phyloP scores from a whole-genome alignment of 2,329 filamentous ascomycete genomes.

The Sclerotiophoma versabilis region DNA sequence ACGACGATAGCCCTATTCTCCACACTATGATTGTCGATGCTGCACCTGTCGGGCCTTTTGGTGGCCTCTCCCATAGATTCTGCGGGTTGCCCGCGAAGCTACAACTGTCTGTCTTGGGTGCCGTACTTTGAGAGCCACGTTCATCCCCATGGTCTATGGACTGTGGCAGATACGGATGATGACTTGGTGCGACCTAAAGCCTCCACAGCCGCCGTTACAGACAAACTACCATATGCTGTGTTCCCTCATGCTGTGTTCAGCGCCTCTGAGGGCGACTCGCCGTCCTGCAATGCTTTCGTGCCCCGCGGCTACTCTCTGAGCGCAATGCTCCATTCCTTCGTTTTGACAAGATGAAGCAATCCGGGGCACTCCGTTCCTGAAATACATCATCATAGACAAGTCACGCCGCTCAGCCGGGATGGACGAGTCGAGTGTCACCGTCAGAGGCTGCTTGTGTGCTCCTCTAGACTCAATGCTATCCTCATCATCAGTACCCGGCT shows the following conservation, averaged over 20 bases:
- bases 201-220: conserved; percentile 15
- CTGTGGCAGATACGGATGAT: neutral
- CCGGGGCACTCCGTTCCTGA: neutral
- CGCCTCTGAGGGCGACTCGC: conserved; percentile 11
- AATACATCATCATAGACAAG: conserved; percentile 1
- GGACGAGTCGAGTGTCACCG: neutral
- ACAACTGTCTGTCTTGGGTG: conserved; percentile 3
- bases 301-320: neutral
- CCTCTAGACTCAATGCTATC: neutral
- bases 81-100: conserved; percentile 1
- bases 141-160: neutral
- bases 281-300: conserved; percentile 1
- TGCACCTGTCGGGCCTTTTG: conserved; percentile 18
- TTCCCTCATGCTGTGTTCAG: conserved; percentile 8
- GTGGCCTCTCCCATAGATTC: conserved; percentile 29
- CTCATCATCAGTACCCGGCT: conserved; percentile 2
- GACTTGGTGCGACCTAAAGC: conserved; percentile 7
- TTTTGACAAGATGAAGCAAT: conserved; percentile 6
- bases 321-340: conserved; percentile 2
- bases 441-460: neutral
- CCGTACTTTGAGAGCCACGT: conserved; percentile 4
- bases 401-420: neutral
- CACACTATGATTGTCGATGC: conserved; percentile 41
- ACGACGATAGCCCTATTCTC: conserved; percentile 33
- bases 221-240: conserved; percentile 11